Evolutionary conservation across 225 moss, liverwort and hornwort species (phyloP).

Genomic region (Ulota crispa): DNA sequence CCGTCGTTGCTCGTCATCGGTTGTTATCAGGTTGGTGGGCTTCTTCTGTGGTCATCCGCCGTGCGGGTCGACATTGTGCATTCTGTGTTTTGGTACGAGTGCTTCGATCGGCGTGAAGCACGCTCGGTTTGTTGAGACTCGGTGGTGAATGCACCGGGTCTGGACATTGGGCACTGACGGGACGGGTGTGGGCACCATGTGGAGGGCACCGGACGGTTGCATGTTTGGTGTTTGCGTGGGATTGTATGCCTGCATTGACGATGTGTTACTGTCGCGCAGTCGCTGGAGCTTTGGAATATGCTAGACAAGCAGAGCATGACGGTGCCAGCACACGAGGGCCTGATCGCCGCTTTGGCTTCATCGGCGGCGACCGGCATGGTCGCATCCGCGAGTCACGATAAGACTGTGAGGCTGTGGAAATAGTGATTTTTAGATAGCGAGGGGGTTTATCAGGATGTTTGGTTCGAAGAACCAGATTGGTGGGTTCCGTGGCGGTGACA

Average conservation of each 20-base stretch:
- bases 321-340: constrained; percentile 91
- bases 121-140: background rate
- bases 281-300: constrained; percentile 99
- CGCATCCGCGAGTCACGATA: constrained; percentile 98
- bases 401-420: constrained; percentile 95
- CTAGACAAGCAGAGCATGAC: constrained; percentile 99
- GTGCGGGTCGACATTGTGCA: background rate
- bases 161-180: background rate
- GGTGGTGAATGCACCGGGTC: background rate
- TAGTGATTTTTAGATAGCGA: constrained; percentile 15
- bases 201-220: background rate
- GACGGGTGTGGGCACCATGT: background rate
- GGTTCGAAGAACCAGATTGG: constrained; percentile 5
- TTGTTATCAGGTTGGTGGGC: constrained; percentile 81
- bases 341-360: constrained; percentile 93
- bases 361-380: constrained; percentile 98
- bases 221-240: background rate
- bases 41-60: background rate
- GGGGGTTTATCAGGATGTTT: constrained; percentile 1
- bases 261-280: constrained; percentile 55
- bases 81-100: background rate
- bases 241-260: background rate
- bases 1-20: constrained; percentile 95
- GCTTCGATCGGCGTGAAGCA: background rate
- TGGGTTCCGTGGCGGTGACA: constrained; percentile 10